Evolutionary conservation across 768 basidiomycete species (phyloP), one percentile per base, ranked within the genome.

Genomic region (Strobilomyces echinocephalus): DNA sequence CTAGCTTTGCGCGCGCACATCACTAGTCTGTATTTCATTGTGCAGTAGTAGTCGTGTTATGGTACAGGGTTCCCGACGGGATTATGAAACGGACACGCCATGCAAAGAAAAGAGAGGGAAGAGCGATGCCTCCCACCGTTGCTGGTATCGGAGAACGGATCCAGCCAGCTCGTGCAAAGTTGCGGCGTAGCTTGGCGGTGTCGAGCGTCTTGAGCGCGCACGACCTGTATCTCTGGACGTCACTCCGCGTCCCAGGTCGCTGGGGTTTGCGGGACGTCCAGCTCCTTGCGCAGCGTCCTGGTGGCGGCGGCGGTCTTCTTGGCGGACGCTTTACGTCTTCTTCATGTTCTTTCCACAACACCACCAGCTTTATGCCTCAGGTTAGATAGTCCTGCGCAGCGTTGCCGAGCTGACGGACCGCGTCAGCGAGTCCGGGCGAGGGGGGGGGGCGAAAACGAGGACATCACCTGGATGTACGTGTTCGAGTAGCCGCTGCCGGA

Each of bases 381-480:
- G 54, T 30, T 30, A 64, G 38, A 41, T 62, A 69, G 8, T 64
- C 64, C 6, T 43, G 33, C n/a, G 66, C 68, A 10, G 60, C 52
- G 43, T 18, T 34, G 18, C 64, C 63, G 30, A 54, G 50, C 53
- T 70, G 46, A 41, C 11, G 30, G 16, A 28, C 31, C n/a, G 20
- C 28, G 40, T 60, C 36, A 63, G 42, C 16, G 11, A 43, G 34
- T 20, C 30, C 18, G 10, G 4, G 8, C 14, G 7, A 45, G 16
- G 24, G n/a, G 39, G 18, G 16, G 24, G n/a, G 39, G 18, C 1
- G 14, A 34, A 26, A 42, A 36, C 26, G 1, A 18, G 0, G 2
- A 20, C 64, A 45, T 50, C 30, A 83, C 85, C 72, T 76, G 70
- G 33, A 85, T 60, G 57, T 87, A 86, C 1, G 77, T 69, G 8